phyloP scores from a whole-genome alignment of 139 green algal genomes.

The Bryopsis sp. region DNA sequence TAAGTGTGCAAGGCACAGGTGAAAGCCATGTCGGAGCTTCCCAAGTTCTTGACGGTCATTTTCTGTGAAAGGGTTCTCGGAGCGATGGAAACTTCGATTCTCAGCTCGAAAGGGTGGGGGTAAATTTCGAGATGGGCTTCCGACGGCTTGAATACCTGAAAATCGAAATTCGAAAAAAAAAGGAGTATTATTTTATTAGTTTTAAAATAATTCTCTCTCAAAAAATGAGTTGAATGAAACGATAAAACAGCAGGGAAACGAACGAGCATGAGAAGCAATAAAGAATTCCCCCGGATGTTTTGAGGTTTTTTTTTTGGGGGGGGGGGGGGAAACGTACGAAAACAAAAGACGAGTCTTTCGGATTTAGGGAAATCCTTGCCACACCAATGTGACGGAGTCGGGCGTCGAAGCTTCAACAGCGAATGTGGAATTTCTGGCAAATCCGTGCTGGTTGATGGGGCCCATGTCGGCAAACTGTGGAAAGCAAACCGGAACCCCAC shows the following conservation, averaged over 20 bases:
- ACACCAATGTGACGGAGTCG: constrained; percentile 22
- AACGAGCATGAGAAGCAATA: too few species aligned
- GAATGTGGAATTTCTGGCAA: constrained; percentile 68
- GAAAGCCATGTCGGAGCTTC: constrained; percentile 39
- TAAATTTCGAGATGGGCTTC: constrained; percentile 21
- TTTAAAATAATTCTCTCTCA: too few species aligned
- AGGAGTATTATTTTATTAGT: too few species aligned
- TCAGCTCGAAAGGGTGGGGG: constrained; percentile 45
- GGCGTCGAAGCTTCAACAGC: constrained; percentile 22
- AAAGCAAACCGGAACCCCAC: constrained; percentile 78
- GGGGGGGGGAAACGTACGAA: too few species aligned
- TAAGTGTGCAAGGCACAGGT: constrained; percentile 83
- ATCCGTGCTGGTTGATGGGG: constrained; percentile 63
- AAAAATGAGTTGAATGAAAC: too few species aligned
- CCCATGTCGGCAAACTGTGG: constrained; percentile 79
- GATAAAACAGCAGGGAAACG: too few species aligned
- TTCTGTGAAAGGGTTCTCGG: constrained; percentile 28
- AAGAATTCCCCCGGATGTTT: too few species aligned
- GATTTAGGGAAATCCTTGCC: too few species aligned
- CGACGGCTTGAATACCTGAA: constrained; percentile 15
- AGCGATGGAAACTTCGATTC: constrained; percentile 29
- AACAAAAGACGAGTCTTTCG: too few species aligned
- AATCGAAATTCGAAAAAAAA: too few species aligned
- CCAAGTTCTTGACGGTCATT: constrained; percentile 37
- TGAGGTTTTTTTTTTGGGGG: too few species aligned